Percentiles rank a stretch among this genome's conserved stretches.
Conservation (phyloP, 208 protist genomes). For the Trypanosoma grayi region DNA sequence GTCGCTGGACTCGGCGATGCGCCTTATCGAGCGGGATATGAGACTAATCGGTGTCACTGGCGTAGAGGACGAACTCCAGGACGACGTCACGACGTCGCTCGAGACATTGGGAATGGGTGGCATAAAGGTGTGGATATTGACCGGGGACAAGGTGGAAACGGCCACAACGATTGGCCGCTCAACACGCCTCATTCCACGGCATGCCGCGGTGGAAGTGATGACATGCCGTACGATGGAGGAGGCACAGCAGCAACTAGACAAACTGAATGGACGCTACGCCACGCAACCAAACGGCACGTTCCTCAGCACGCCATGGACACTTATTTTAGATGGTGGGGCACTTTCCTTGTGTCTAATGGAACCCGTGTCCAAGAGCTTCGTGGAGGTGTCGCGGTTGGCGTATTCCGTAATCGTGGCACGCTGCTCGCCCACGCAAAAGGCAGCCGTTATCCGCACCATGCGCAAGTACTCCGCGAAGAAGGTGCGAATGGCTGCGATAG, state of each 20-base stretch:
- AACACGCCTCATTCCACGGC: conserved; percentile 83
- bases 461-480: conserved; percentile 32
- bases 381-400: conserved; percentile 47
- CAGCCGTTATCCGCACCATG: conserved; percentile 92
- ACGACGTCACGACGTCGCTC: conserved; percentile 90
- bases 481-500: conserved; percentile 93
- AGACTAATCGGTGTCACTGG: conserved; percentile 94
- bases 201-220: conserved; percentile 63
- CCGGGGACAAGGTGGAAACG: conserved; percentile 98
- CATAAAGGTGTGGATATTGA: conserved; percentile 99
- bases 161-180: conserved; percentile 94
- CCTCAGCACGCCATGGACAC: conserved; percentile 37
- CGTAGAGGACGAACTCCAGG: conserved; percentile 98
- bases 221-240: conserved; percentile 39
- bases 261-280: conserved; percentile 35
- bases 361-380: conserved; percentile 40
- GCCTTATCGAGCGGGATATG: conserved; percentile 87
- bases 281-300: background rate
- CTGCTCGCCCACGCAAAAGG: conserved; percentile 98
- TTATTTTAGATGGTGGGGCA: conserved; percentile 32
- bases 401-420: conserved; percentile 95
- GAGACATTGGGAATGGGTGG: conserved; percentile 97
- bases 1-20: conserved; percentile 74
- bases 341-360: conserved; percentile 22
- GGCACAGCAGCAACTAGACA: conserved; percentile 29